Percentiles rank a stretch among this genome's conserved stretches.
phyloP scores from a whole-genome alignment of 2,329 filamentous ascomycete genomes.

The Xylariaceae sp. region DNA sequence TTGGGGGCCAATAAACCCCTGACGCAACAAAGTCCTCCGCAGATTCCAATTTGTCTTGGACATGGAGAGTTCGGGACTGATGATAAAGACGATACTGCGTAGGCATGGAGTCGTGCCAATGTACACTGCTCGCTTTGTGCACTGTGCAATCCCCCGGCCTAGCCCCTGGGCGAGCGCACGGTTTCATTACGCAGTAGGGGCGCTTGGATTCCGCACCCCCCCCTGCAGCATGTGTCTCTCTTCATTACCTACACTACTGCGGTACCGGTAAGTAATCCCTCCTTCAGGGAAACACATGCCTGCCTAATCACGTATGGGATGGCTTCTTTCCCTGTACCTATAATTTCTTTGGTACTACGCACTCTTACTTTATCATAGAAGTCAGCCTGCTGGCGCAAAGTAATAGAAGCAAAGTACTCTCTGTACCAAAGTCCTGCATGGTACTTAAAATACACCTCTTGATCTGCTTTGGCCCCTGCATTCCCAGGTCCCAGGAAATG shows the following conservation, averaged over 20 bases:
- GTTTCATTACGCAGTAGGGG: conserved; percentile 6
- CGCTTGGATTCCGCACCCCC: conserved; percentile 26
- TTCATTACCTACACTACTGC: too few relatives aligned
- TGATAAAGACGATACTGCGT: neutral
- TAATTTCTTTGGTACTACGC: too few relatives aligned
- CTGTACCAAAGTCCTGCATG: conserved; percentile 30
- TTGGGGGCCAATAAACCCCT: conserved; percentile 9
- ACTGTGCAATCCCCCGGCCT: conserved; percentile 2
- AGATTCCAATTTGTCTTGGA: conserved; percentile 31
- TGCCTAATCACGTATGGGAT: too few relatives aligned
- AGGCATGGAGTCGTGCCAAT: too few relatives aligned
- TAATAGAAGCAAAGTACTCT: too few relatives aligned
- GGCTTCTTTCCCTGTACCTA: too few relatives aligned
- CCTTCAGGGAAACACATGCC: too few relatives aligned
- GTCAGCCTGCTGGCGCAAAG: too few relatives aligned
- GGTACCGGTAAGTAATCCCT: too few relatives aligned
- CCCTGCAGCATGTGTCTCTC: conserved; percentile 10
- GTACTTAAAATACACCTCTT: conserved; percentile 29
- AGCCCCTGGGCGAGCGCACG: neutral
- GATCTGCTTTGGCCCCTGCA: conserved; percentile 31
- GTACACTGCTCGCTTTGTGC: conserved; percentile 15
- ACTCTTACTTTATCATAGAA: too few relatives aligned
- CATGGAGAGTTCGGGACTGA: conserved; percentile 1
- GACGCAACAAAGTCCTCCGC: conserved; percentile 32
- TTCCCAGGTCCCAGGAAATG: conserved; percentile 37